phyloP scores from a whole-genome alignment of 169 alveolate species.

The Plasmodium reichenowi region DNA sequence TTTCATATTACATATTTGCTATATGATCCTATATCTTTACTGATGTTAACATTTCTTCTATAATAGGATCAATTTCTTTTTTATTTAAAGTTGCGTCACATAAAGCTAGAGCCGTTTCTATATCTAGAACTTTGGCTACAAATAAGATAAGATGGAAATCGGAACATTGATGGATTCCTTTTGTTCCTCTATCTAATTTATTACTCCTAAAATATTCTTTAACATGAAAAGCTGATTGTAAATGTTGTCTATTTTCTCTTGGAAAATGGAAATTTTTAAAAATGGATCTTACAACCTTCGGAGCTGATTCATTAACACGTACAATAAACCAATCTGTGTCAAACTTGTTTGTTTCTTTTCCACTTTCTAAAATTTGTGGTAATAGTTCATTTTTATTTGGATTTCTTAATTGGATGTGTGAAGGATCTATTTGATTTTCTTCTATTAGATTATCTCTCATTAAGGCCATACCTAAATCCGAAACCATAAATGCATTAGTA shows the following conservation, averaged over 20 bases:
- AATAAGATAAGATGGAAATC: constrained; percentile 92
- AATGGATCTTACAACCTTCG: constrained; percentile 81
- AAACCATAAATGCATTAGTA: constrained; percentile 91
- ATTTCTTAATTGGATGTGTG: constrained; percentile 75
- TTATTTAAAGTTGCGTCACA: constrained; percentile 84
- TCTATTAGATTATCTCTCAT: constrained; percentile 81
- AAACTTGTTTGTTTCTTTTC: constrained; percentile 84
- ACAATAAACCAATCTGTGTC: constrained; percentile 89
- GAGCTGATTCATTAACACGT: constrained; percentile 89
- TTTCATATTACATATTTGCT: too few relatives aligned
- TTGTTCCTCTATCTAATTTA: constrained; percentile 62
- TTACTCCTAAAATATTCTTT: constrained; percentile 46
- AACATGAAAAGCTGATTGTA: constrained; percentile 69
- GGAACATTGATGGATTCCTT: constrained; percentile 84
- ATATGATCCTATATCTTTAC: constrained; percentile 3
- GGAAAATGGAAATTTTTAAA: constrained; percentile 85
- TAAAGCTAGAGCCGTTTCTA: constrained; percentile 90
- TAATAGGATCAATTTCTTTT: constrained; percentile 79
- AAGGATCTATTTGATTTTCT: constrained; percentile 78
- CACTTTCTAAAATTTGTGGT: constrained; percentile 87
- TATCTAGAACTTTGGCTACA: constrained; percentile 92
- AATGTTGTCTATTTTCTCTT: constrained; percentile 81
- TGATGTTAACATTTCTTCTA: constrained; percentile 67
- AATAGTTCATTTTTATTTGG: constrained; percentile 81
- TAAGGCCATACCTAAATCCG: constrained; percentile 88